These are phyloP conservation scores for Larix kaempferi DNA, from an alignment of 75 land plant species.

Conservation along the genomic window DNA sequence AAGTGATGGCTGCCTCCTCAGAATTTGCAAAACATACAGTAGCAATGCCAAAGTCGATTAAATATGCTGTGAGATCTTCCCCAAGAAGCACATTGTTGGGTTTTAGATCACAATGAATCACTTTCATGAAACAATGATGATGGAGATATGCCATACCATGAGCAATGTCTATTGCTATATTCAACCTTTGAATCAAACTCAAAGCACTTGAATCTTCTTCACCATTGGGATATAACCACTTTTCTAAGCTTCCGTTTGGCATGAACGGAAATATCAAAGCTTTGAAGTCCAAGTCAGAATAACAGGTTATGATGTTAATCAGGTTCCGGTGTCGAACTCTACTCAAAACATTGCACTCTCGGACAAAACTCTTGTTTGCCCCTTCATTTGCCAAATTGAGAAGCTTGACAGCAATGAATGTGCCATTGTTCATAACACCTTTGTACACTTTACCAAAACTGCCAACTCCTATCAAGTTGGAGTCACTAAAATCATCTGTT, in stretches of 20 bases:
- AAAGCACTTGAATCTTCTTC: slow-evolving; percentile 5
- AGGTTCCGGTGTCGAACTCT: neutral
- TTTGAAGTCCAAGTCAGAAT: neutral
- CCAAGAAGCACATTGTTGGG: slow-evolving; percentile 66
- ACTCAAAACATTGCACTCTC: neutral
- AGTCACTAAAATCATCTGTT: neutral
- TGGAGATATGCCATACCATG: slow-evolving; percentile 55
- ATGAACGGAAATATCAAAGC: neutral
- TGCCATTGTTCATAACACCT: neutral
- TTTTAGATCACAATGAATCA: slow-evolving; percentile 62
- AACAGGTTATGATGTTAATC: neutral
- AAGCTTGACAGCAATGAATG: neutral
- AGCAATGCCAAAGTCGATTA: slow-evolving; percentile 63
- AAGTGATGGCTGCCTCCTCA: neutral
- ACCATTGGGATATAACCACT: neutral
- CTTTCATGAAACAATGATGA: slow-evolving; percentile 34
- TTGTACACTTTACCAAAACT: neutral
- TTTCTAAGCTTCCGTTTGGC: slow-evolving; percentile 2
- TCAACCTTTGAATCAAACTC: slow-evolving; percentile 26
- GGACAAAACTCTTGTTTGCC: neutral
- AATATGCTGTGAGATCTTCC: slow-evolving; percentile 47
- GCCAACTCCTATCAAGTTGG: neutral
- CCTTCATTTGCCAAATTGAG: neutral
- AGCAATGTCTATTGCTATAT: slow-evolving; percentile 55
- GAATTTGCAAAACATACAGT: slow-evolving; percentile 12